Evolutionary conservation across 2,329 filamentous ascomycete species (phyloP).

Genomic region (Fusarium poae): DNA sequence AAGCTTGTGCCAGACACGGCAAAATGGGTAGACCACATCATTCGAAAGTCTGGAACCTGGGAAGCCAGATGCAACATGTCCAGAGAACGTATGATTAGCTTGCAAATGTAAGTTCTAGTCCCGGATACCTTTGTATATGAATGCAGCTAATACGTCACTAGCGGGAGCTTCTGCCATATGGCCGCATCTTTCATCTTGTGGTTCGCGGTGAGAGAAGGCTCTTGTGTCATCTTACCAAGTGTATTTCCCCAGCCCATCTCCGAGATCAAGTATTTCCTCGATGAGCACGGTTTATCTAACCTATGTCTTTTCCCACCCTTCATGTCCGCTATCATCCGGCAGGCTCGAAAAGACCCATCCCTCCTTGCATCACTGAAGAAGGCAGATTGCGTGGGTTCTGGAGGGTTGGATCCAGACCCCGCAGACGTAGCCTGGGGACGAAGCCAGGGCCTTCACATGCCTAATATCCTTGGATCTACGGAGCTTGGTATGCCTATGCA

Average conservation of each 20-base stretch:
- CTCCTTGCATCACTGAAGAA: conserved; percentile 19
- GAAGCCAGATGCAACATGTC: background rate
- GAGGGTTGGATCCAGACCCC: conserved; percentile 7
- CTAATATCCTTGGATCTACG: conserved; percentile 33
- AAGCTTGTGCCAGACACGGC: conserved; percentile 42
- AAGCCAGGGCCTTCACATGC: conserved; percentile 12
- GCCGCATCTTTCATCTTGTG: conserved; percentile 9
- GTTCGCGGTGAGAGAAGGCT: conserved; percentile 11
- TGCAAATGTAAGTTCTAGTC: background rate
- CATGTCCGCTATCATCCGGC: conserved; percentile 16
- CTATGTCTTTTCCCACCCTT: conserved; percentile 23
- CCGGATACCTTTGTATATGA: fast-evolving
- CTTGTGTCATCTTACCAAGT: conserved; percentile 33
- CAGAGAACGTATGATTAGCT: background rate
- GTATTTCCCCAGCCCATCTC: conserved; percentile 10
- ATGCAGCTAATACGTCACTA: background rate
- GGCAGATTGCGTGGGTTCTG: conserved; percentile 16
- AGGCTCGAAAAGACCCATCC: conserved; percentile 24
- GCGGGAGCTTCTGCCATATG: conserved; percentile 42
- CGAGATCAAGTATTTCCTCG: conserved; percentile 23
- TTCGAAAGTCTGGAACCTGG: background rate
- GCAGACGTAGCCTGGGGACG: conserved; percentile 31
- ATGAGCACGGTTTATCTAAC: conserved; percentile 15
- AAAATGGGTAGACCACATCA: conserved; percentile 24
- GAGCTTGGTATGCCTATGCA: conserved; percentile 24